Base-by-base conservation (phyloP, 1,284 basidiomycete genomes). In the Ceraceosorus bombacis region DNA sequence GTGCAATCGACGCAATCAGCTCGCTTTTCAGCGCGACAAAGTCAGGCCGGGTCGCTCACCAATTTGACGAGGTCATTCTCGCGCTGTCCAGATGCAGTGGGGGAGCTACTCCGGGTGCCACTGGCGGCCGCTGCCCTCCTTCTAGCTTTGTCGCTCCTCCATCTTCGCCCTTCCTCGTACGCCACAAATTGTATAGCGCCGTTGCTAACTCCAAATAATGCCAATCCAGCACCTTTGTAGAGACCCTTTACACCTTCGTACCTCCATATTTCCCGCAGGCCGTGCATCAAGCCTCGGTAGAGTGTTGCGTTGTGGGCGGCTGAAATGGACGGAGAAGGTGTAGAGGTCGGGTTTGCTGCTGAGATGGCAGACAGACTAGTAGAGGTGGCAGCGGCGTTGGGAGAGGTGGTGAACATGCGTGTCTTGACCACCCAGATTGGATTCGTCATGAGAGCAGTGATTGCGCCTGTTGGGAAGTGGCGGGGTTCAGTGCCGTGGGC, bases 371-470 rank as follows among this genome's bases (percentile, higher is more conserved):
- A 49, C 46, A 50, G 1, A 41, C 49, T 17, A 37, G 36, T 17
- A 13, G 49, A 38, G 41, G 38, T 55, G 1, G 56, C 41, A 10
- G 49, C 38, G 15, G 68, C 43, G n/a, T 57, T 48, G 10, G 41
- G 9, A 79, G 40, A 87, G 83, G 60, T 89, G 1, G 92, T 92
- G 74, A 97, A 98, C 86, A 98, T 94, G 62, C 94, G 85, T 6
- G 96, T 94, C 81, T 96, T 91, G 63, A 99, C 88, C 9, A 98
- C 90, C 94, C 94, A 99, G 70, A 98, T 86, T 0, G 95, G 95
- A 78, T 99, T 99, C 6, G 95, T 98, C 78, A 96, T 83, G 64
- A 97, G 82, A 0, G 94, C 92, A 2, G 93, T 96, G 40, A 87
- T 85, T 6, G 92, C 89, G 79, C 81, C 43, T 46, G 43, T 46